These are phyloP conservation scores for Aspergillus fischeri DNA, from an alignment of 2,329 filamentous ascomycete genomes.

Conservation along the genomic window DNA sequence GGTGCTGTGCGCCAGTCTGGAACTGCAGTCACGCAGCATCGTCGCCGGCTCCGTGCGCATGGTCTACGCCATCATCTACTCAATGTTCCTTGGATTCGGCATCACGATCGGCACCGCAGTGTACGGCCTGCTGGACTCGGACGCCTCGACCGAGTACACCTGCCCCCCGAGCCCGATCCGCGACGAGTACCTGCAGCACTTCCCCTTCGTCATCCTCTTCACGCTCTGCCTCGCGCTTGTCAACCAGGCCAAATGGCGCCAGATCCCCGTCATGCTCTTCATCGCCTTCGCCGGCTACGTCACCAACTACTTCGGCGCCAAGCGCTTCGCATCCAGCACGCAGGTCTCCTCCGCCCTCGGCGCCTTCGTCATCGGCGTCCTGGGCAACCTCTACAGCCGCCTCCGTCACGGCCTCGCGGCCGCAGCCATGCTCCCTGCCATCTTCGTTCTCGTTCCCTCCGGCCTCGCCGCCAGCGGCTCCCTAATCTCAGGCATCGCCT, in stretches of 20 bases:
- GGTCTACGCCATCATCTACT: constrained; percentile 72
- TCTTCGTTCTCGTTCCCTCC: constrained; percentile 67
- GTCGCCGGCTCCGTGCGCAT: constrained; percentile 72
- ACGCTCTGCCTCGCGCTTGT: constrained; percentile 72
- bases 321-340: constrained; percentile 64
- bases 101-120: constrained; percentile 64
- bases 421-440: constrained; percentile 81
- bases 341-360: constrained; percentile 77
- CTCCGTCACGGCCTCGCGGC: constrained; percentile 73
- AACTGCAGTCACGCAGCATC: constrained; percentile 66
- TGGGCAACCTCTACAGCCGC: constrained; percentile 76
- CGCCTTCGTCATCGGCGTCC: constrained; percentile 72
- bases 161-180: constrained; percentile 50
- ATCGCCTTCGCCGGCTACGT: constrained; percentile 73
- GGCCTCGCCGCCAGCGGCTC: constrained; percentile 58
- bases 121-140: constrained; percentile 57
- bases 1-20: constrained; percentile 59
- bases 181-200: constrained; percentile 50
- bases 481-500: constrained; percentile 55
- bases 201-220: constrained; percentile 72
- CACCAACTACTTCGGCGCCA: constrained; percentile 71
- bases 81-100: constrained; percentile 67
- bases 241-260: constrained; percentile 78
- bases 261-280: constrained; percentile 71
- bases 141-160: constrained; percentile 49